These are phyloP conservation scores for Phytophthora crassamura DNA, from an alignment of 352 stramenopile species.

Conservation along the genomic window DNA sequence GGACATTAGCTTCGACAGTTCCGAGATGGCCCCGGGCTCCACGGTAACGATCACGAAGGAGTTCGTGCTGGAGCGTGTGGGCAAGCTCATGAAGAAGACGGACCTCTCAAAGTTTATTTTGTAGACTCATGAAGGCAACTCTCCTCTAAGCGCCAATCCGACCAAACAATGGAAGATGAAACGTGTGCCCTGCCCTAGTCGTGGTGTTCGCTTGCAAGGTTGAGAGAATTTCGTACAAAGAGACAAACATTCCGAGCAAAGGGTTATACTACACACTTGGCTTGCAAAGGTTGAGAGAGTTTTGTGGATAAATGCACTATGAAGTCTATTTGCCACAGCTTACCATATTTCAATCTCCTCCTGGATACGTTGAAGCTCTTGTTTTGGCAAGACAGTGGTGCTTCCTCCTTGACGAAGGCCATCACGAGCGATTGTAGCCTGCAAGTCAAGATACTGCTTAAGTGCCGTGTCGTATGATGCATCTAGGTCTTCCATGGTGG, in stretches of 20 bases:
- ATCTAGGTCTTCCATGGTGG: slow-evolving; percentile 59
- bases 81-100: slow-evolving; percentile 94
- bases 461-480: slow-evolving; percentile 49
- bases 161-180: slow-evolving; percentile 32
- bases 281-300: not conserved
- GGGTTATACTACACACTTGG: no score
- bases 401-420: slow-evolving; percentile 52
- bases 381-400: slow-evolving; percentile 57
- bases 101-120: slow-evolving; percentile 99
- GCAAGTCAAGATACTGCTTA: slow-evolving; percentile 42
- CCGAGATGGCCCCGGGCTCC: slow-evolving; percentile 86
- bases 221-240: not conserved
- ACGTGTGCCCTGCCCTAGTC: slow-evolving; percentile 8
- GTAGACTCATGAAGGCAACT: slow-evolving; percentile 61
- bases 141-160: slow-evolving; percentile 8
- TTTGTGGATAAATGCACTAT: not conserved
- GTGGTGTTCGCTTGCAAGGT: not conserved
- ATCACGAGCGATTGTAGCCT: slow-evolving; percentile 56
- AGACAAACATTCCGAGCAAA: no score
- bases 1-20: slow-evolving; percentile 98
- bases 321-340: slow-evolving; percentile 14
- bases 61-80: slow-evolving; percentile 94
- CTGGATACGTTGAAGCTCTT: slow-evolving; percentile 80
- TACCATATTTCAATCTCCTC: slow-evolving; percentile 86
- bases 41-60: slow-evolving; percentile 94